Percentiles rank a stretch among this genome's conserved stretches.
These are phyloP conservation scores for Nitzschia sp. DNA, from an alignment of 108 stramenopile species.

Conservation along the genomic window DNA sequence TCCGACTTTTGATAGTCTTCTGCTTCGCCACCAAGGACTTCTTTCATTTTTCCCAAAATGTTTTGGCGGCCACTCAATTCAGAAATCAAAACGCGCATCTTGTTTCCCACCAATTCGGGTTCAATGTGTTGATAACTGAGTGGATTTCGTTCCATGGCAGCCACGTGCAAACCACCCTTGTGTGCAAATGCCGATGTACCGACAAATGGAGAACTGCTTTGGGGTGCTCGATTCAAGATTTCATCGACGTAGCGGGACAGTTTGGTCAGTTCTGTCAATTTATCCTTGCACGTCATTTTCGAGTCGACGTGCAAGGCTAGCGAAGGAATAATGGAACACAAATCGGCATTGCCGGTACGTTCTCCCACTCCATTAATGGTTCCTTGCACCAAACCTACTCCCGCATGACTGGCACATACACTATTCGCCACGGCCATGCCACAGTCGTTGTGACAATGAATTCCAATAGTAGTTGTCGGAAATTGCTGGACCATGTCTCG, in stretches of 20 bases:
- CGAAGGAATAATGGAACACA: conserved; percentile 84
- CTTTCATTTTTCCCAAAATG: conserved; percentile 87
- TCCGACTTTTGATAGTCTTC: conserved; percentile 50
- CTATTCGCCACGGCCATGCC: conserved; percentile 94
- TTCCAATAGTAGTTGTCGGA: conserved; percentile 61
- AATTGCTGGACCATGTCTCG: conserved; percentile 50
- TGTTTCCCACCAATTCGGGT: conserved; percentile 86
- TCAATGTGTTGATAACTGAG: conserved; percentile 90
- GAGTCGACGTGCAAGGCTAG: conserved; percentile 76
- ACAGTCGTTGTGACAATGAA: conserved; percentile 94
- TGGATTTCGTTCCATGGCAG: conserved; percentile 85
- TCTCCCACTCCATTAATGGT: conserved; percentile 94
- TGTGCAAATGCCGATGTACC: conserved; percentile 94
- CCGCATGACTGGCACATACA: conserved; percentile 70
- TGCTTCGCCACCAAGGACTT: conserved; percentile 55
- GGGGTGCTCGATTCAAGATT: conserved; percentile 78
- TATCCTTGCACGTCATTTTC: conserved; percentile 57
- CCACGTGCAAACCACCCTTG: conserved; percentile 94
- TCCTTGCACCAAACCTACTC: conserved; percentile 89
- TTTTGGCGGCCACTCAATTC: conserved; percentile 91
- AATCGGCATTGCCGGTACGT: conserved; percentile 93
- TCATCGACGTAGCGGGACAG: conserved; percentile 91
- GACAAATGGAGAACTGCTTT: conserved; percentile 75
- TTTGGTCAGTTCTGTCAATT: conserved; percentile 70
- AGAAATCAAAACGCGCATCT: conserved; percentile 77